Base-by-base conservation (phyloP, 139 green algal species). In the Tetraselmis chui region DNA sequence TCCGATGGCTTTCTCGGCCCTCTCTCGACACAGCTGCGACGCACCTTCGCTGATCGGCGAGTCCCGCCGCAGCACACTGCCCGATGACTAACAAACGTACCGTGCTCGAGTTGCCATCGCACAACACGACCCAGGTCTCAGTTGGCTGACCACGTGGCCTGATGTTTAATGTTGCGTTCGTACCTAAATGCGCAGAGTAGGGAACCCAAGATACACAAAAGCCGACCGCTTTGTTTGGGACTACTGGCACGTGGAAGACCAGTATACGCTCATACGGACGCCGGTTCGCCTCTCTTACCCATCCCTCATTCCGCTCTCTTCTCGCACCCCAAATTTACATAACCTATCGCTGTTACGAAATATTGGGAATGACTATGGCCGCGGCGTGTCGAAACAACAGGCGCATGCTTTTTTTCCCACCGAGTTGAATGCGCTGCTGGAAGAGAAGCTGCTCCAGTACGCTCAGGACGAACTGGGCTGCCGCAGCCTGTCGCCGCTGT, bases 401-500 rank as follows among this genome's bases (percentile, higher is more conserved):
- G 85, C 89, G 22, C 79, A 92, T 23, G 80, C 87, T 23, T 96
- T 92, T 84, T 96, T 94, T 79, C 76, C 82, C 0, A 28, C 78
- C 0, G 30, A 86, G 22, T 80, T 91, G 76, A 89, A 93, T 74
- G 82, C 85, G 11, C 28, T 58, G 27, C 83, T 97, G 29, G 91
- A 94, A 75, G 89, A 92, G 27, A 88, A 85, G 28, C 88, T 97
- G 79, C 59, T 94, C 23, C 82, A 86, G 31, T 95, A 91, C 77
- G 93, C 91, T 0, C 87, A 94, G 78, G 58, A 81, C 11, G 59
- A 89, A 77, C 87, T 97, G 67, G 93, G 92, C 0, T 96, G 93
- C 89, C 84, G 90, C 1, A 86, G 86, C 77, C 94, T 97, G 75
- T 94, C 89, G 26, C 92, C 93, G n/a, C 81, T 95, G 22, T 97